Base-by-base conservation (phyloP, 768 basidiomycete species). In the Solioccasus polychromus region DNA sequence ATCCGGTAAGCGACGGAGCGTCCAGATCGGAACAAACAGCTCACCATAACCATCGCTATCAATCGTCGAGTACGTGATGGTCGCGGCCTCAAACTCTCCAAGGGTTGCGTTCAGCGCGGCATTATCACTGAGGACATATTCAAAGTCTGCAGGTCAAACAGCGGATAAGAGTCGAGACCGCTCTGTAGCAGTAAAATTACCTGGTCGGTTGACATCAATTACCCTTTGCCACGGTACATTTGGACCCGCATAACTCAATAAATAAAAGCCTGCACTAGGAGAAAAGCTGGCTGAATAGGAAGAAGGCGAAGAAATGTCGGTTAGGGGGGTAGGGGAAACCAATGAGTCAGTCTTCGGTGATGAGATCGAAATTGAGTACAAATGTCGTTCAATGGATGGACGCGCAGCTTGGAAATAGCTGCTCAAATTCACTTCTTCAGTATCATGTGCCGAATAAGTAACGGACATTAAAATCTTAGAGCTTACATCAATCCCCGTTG, bases 381-480 rank as follows among this genome's bases (percentile, higher is more conserved):
- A 63, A 59, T 94, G 88, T 18, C 95, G 80, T 55, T 91, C 82
- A 12, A 79, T 83, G 5, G 90, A 88, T 11, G 92, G 87, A 47
- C 80, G 84, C 8, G 94, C 88, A 11, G 90, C 92, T 57, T 82
- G 72, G 67, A 94, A 94, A 69, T 96, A 97, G 32, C 92, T 94
- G 26, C 57, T 39, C n/a, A 38, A 20, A 40, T 44, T 45, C 50
- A 48, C 46, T 47, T 48, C 35, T 47, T 63, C 25, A 60, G 54
- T n/a, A 50, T 48, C 59, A 52, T 50, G 45, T 54, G 41, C 42
- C 45, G 42, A 44, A 10, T 46, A 42, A 46, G 39, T 32, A 46
- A 58, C 61, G 61, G 65, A 57, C 48, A 68, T 65, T 67, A 66
- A 66, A 60, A 42, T 45, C 23, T 49, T 52, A 44, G 43, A 47